These are phyloP conservation scores for Isoetes engelmannii DNA, from an alignment of 83 land plant genomes.

Conservation along the genomic window DNA sequence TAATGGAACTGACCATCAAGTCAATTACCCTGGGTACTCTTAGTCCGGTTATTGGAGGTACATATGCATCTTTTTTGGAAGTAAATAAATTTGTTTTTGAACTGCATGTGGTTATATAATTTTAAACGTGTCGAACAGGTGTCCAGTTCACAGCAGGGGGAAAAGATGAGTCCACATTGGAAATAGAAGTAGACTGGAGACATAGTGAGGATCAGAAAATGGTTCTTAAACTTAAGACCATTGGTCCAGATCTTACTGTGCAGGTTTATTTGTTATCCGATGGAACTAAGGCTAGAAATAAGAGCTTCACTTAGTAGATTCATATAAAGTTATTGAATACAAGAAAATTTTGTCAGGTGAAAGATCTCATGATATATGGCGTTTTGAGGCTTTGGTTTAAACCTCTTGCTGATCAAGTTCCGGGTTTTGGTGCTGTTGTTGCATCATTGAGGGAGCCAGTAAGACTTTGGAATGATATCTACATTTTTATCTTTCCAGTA, in stretches of 20 bases:
- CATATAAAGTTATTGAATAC: not conserved
- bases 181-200: slow-evolving; percentile 22
- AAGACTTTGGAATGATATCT: slow-evolving; percentile 5
- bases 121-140: no score
- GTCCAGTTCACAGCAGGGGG: slow-evolving; percentile 19
- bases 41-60: slow-evolving; percentile 15
- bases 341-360: slow-evolving; percentile 20
- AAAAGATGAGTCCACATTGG: slow-evolving; percentile 31
- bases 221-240: slow-evolving; percentile 20
- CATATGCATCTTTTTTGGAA: no score
- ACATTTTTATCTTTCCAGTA: not conserved
- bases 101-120: no score
- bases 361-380: slow-evolving; percentile 24
- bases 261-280: slow-evolving; percentile 14
- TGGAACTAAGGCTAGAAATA: no score
- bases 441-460: slow-evolving; percentile 32
- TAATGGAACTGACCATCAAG: slow-evolving; percentile 3
- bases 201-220: slow-evolving; percentile 25
- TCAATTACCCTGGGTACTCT: slow-evolving; percentile 10
- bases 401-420: slow-evolving; percentile 30
- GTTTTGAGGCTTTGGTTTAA: slow-evolving; percentile 28
- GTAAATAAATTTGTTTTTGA: no score
- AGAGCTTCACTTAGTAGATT: not conserved
- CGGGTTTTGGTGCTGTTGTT: slow-evolving; percentile 43
- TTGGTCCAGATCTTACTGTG: slow-evolving; percentile 32